Conservation (phyloP, 2,329 filamentous ascomycete species). For the Aspergillus floridensis region DNA sequence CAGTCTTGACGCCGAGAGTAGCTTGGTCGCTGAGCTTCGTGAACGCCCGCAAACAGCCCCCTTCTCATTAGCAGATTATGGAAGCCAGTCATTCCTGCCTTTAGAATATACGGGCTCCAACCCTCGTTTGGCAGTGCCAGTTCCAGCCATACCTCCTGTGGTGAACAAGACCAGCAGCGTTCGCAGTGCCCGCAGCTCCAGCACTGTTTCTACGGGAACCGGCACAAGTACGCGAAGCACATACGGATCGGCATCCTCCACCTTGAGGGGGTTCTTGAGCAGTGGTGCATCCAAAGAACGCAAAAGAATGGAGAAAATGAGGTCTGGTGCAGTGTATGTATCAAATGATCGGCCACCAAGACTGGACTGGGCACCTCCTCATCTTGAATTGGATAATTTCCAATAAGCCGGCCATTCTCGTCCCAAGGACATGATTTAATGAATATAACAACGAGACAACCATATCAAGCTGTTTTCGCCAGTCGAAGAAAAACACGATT, state of each 20-base stretch:
- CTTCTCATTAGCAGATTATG: slow-evolving; percentile 17
- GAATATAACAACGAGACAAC: slow-evolving; percentile 9
- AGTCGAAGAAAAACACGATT: slow-evolving; percentile 7
- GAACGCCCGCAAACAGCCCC: slow-evolving; percentile 28
- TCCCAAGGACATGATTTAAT: slow-evolving; percentile 6
- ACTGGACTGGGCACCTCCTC: slow-evolving; percentile 39
- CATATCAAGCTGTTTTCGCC: slow-evolving; percentile 13
- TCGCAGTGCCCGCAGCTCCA: slow-evolving; percentile 39
- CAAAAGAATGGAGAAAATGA: slow-evolving; percentile 28
- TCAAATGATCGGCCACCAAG: slow-evolving; percentile 33
- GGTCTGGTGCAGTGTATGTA: slow-evolving; percentile 28
- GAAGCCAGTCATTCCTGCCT: slow-evolving; percentile 19
- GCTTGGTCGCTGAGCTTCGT: slow-evolving; percentile 17
- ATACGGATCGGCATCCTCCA: slow-evolving; percentile 36
- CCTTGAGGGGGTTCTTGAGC: slow-evolving; percentile 36
- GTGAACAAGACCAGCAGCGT: slow-evolving; percentile 33
- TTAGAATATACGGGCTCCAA: slow-evolving; percentile 22
- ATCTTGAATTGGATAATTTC: slow-evolving; percentile 34
- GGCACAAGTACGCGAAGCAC: slow-evolving; percentile 36
- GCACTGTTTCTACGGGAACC: slow-evolving; percentile 34
- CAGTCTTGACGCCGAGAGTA: slow-evolving; percentile 17
- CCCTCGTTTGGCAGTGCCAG: slow-evolving; percentile 30
- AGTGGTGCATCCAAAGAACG: slow-evolving; percentile 30
- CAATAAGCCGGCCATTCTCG: slow-evolving; percentile 18
- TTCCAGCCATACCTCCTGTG: slow-evolving; percentile 29